Evolutionary conservation across 305 asterid species (phyloP), one percentile per base, ranked within the genome.

Genomic region (Fraxinus dipetala): DNA sequence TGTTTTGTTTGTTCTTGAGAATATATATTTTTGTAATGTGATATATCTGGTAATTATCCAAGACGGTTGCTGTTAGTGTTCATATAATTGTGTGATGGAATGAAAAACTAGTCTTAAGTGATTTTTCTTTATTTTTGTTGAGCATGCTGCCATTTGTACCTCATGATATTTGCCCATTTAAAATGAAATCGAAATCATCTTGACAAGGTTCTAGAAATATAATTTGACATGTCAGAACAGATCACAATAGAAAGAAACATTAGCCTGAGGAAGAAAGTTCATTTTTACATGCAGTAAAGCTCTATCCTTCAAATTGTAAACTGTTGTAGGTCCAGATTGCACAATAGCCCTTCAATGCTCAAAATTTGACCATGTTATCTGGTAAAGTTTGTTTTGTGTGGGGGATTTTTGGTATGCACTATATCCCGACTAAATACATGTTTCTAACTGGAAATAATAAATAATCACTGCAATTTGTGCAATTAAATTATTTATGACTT

Each of bases 181-280:
- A 61, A 32, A 77, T 13, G 13, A 77, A 59, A 36, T 74, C 30
- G 13, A 16, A 54, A 40, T 81, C 22, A 30, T 26, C 43, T 51
- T 63, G 40, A 28, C 63, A 43, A 79, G 54, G 28, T 82, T 73
- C 79, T 77, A 36, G 77, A 80, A n/a, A 77, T 72, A 77, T 45
- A 73, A 30, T 77, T 18, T n/a, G 72, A 32, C 79, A 65, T 80
- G 76, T 63, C 61, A 35, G 38, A 80, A 54, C 26, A 28, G 51
- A 79, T 40, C 45, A 8, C 38, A 54, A 45, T 22, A 74, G 51
- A 36, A 51, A 43, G 30, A 36, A 26, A 6, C 22, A 13, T 80
- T 24, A 24, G 80, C 61, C 43, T 22, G 72, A 61, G 76, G 48
- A 77, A 40, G 75, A 78, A 16, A 51, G 63, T n/a, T 51, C 8